Conservation (phyloP, 2,329 filamentous ascomycete species). For the Stagonosporopsis chrysanthemi region DNA sequence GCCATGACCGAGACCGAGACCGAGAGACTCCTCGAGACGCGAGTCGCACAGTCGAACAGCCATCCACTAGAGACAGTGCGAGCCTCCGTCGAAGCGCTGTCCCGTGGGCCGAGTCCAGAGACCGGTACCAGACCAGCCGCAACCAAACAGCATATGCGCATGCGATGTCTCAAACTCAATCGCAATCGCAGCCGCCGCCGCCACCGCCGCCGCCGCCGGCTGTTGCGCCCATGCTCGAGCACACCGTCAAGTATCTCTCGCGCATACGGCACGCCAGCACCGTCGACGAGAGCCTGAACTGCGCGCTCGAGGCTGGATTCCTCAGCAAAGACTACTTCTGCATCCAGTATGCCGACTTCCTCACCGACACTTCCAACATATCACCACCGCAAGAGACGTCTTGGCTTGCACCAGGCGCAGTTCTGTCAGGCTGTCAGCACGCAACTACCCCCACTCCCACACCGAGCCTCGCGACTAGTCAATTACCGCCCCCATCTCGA, state of each 20-base stretch:
- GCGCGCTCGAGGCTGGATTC: slow-evolving; percentile 62
- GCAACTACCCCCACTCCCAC: slow-evolving; percentile 51
- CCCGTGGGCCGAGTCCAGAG: slow-evolving; percentile 41
- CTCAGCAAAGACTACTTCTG: slow-evolving; percentile 60
- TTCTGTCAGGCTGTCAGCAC: slow-evolving; percentile 69
- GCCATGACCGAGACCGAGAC: slow-evolving; percentile 50
- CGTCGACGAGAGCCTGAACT: slow-evolving; percentile 62
- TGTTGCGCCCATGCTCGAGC: slow-evolving; percentile 57
- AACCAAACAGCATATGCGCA: slow-evolving; percentile 33
- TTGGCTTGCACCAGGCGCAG: slow-evolving; percentile 67
- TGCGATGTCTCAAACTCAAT: slow-evolving; percentile 18
- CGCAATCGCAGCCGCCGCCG: slow-evolving; percentile 34
- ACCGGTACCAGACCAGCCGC: slow-evolving; percentile 21
- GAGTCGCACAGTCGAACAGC: neutral
- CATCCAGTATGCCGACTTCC: slow-evolving; percentile 62
- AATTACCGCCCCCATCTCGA: slow-evolving; percentile 42
- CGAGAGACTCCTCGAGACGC: slow-evolving; percentile 17
- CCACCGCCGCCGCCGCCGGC: slow-evolving; percentile 31
- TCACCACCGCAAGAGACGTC: slow-evolving; percentile 63
- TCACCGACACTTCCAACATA: slow-evolving; percentile 62
- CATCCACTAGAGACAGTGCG: neutral
- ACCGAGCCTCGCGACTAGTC: neutral
- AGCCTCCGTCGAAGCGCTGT: slow-evolving; percentile 27
- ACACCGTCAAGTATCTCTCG: slow-evolving; percentile 68
- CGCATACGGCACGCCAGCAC: slow-evolving; percentile 62